A percentile compares a stretch with the other conserved stretches of the same genome.
Conservation (phyloP, 73 alveolate genomes). For the Tetrahymena borealis region DNA sequence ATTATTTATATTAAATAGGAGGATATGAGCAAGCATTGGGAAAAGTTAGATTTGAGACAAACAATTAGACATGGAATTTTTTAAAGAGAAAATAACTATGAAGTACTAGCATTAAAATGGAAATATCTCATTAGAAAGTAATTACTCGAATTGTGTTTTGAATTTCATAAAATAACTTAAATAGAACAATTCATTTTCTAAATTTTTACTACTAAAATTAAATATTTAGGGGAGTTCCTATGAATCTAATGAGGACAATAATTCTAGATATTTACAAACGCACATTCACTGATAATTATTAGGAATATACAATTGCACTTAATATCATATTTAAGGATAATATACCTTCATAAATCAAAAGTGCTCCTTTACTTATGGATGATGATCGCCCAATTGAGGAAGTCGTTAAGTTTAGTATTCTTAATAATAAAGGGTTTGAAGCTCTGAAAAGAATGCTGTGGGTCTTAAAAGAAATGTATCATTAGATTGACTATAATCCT, state of each 20-base stretch:
- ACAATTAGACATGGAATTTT: conserved; percentile 36
- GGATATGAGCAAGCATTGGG: conserved; percentile 29
- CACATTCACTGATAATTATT: conserved; percentile 21
- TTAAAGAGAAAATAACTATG: conserved; percentile 17
- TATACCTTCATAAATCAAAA: conserved; percentile 20
- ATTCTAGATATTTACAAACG: conserved; percentile 30
- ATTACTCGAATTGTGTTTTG: too few species aligned
- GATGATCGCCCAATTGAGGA: conserved; percentile 11
- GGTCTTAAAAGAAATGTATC: conserved; percentile 20
- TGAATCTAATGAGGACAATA: conserved; percentile 9
- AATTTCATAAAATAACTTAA: too few species aligned
- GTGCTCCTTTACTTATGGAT: conserved; percentile 31
- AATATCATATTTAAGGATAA: conserved; percentile 34
- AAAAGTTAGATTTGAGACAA: conserved; percentile 18
- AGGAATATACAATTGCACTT: conserved; percentile 20
- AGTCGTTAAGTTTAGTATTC: conserved; percentile 6
- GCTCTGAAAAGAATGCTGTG: conserved; percentile 29
- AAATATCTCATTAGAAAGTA: conserved; percentile 40
- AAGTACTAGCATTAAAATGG: conserved; percentile 36
- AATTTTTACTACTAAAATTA: neutral
- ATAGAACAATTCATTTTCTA: too few species aligned
- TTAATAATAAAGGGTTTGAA: conserved; percentile 33
- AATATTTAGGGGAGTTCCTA: conserved; percentile 32
- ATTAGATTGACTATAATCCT: conserved; percentile 39
- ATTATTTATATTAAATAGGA: neutral